Base-by-base conservation (phyloP, 2,329 filamentous ascomycete species). In the Xylariales sp. region DNA sequence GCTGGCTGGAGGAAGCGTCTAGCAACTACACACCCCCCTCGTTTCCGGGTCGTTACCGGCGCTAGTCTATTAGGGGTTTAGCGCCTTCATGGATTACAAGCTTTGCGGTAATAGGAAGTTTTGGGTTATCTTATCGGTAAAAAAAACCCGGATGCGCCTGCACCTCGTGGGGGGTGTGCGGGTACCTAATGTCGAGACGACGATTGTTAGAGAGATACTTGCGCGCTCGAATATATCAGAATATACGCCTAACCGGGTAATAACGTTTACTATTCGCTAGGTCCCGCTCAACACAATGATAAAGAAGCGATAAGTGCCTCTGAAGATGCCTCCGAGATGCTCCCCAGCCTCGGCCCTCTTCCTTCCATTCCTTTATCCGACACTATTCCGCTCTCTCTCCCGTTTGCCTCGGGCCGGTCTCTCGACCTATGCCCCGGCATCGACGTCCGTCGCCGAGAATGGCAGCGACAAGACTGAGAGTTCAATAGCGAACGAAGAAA, bases 281-380 rank as follows among this genome's bases (percentile, higher is more conserved):
- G 14, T 2, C 12, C 14, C 39, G 23, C 58, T 32, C 56, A 50
- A 58, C 32, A 39, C 32, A 62, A 66, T 60, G 58, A 39, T 48
- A 62, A 10, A 41, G 39, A 12, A 14, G 12, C 39, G 39, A 41
- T 41, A 41, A 14, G 39, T 41, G 52, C 60, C 52, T 28, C 56
- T 74, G 7, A 74, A 67, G 28, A 85, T 85, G 83, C 78, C 82
- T 58, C 77, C 80, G 32, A 78, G 83, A 63, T 83, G 81, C 69
- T 72, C 81, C 18, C 72, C 78, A 43, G 73, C 77, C 58, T 75
- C 80, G 32, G 75, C 79, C 34, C 71, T 81, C 50, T 79, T 82
- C 64, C 78, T 84, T 3, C 80, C 83, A 3, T 87, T 87, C 70
- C 81, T 88, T 3, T 87, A 87, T 63, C 85, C 85, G 9, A 81